phyloP scores from a whole-genome alignment of 2,329 filamentous ascomycete species.

The Calonectria honghensis region DNA sequence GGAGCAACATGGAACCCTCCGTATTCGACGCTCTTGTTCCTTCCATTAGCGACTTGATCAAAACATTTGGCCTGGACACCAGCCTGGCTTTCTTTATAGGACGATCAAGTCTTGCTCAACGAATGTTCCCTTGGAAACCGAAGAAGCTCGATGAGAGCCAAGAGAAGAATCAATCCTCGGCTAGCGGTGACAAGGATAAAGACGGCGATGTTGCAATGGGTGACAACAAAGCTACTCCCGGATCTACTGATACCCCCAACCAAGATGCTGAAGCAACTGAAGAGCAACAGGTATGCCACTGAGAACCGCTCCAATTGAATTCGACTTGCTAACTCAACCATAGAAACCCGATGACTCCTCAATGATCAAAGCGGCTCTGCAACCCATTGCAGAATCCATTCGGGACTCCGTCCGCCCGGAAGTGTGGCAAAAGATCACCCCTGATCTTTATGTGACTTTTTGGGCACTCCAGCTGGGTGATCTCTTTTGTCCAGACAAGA shows the following conservation, averaged over 20 bases:
- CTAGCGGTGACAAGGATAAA: conserved; percentile 62
- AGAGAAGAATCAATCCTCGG: conserved; percentile 51
- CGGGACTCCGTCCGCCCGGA: conserved; percentile 76
- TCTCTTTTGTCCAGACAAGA: conserved; percentile 83
- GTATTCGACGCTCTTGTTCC: conserved; percentile 89
- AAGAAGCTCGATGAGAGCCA: conserved; percentile 58
- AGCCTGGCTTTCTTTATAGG: conserved; percentile 90
- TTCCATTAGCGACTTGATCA: conserved; percentile 82
- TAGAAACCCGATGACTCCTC: conserved; percentile 61
- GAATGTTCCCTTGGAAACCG: conserved; percentile 69
- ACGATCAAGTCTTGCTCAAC: conserved; percentile 82
- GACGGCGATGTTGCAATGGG: conserved; percentile 76
- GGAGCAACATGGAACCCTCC: conserved; percentile 83
- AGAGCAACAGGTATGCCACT: conserved; percentile 60
- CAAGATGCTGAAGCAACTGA: conserved; percentile 54
- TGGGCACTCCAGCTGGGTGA: conserved; percentile 93
- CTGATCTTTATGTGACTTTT: conserved; percentile 91
- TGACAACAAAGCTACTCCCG: conserved; percentile 58
- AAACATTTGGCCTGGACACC: conserved; percentile 86
- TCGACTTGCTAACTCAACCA: conserved; percentile 52
- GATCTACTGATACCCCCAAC: conserved; percentile 52
- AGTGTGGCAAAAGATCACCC: conserved; percentile 81
- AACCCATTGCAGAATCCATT: conserved; percentile 83
- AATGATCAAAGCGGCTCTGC: conserved; percentile 68
- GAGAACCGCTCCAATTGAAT: conserved; percentile 37